Base-by-base conservation (phyloP, 306 rosid genomes). In the Delonix regia region DNA sequence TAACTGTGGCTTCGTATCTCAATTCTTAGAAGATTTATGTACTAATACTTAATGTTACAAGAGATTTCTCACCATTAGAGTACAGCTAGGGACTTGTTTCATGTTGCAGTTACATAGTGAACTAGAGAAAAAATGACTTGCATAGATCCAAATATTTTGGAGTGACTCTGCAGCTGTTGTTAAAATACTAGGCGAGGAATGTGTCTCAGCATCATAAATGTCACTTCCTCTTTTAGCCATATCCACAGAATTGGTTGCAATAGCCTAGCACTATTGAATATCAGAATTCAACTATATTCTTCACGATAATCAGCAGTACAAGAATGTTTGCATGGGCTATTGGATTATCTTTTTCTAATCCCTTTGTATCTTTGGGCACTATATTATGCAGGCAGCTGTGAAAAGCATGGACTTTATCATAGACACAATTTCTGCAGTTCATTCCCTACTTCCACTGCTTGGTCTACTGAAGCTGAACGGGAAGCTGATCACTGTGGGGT, bases 371-470 rank as follows among this genome's bases (percentile, higher is more conserved):
- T 60, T 57, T 33, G 33, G 60, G 16, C 51, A 27, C 1, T 28
- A 10, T 47, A 52, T 68, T 78, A 61, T 55, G 81, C 88, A 94
- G 98, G 90, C 80, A 64, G 92, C 97, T 34, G n/a, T 79, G 61
- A 94, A 90, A 52, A 90, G 92, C 51, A 84, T 94, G 87, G 98
- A 94, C 86, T 94, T 80, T 82, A 92, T 94, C 80, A 88, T 94
- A 48, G 97, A 92, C 86, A 94, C 97, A 28, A 88, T 94, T 24
- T 85, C 97, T 21, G 97, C 94, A 19, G 85, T 80, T 73, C 98
- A 94, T 80, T 67, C 97, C 27, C 89, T 94, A 27, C 56, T 68
- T 65, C 93, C 97, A 22, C 78, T 94, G 68, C 83, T 94, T 45
- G 86, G 87, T 78, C 90, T 94, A 11, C 86, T 94, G 83, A 94